Evolutionary conservation across 805 yeast genomes (phyloP).

Genomic region (Lachancea sp.): DNA sequence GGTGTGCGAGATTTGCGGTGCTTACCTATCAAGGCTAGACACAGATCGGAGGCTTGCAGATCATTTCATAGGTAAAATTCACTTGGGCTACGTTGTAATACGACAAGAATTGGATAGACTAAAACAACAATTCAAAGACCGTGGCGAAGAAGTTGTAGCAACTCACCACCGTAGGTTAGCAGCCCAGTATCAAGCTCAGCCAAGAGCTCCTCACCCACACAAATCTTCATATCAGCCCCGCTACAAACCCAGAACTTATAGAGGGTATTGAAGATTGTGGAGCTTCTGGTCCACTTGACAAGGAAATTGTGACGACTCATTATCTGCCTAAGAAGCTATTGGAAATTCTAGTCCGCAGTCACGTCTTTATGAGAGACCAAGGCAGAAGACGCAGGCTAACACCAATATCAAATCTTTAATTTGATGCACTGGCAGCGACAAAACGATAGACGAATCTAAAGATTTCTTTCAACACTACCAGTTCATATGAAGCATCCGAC

Average conservation of each 20-base stretch:
- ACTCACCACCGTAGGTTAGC: not conserved
- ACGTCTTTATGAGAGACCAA: too few relatives aligned
- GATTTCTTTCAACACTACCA: too few relatives aligned
- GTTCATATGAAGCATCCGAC: too few relatives aligned
- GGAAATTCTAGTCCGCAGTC: too few relatives aligned
- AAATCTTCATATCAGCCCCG: conserved; percentile 5
- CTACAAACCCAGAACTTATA: conserved; percentile 5
- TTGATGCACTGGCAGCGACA: too few relatives aligned
- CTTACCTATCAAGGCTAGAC: conserved; percentile 76
- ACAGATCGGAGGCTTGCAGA: conserved; percentile 84
- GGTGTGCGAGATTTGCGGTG: conserved; percentile 87
- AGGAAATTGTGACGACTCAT: not conserved
- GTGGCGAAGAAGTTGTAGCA: conserved; percentile 12
- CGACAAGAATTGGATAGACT: conserved; percentile 46
- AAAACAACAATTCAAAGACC: conserved; percentile 22
- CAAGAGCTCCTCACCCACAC: not conserved
- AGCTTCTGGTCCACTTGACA: not conserved
- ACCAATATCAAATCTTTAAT: too few relatives aligned
- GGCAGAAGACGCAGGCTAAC: too few relatives aligned
- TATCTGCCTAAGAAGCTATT: too few relatives aligned
- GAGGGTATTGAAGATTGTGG: not conserved
- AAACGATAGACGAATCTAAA: too few relatives aligned
- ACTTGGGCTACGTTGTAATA: conserved; percentile 74
- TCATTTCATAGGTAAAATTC: conserved; percentile 84
- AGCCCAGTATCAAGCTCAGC: not conserved